Conservation (phyloP, 345 rosid species). For the Hibiscus trionum region DNA sequence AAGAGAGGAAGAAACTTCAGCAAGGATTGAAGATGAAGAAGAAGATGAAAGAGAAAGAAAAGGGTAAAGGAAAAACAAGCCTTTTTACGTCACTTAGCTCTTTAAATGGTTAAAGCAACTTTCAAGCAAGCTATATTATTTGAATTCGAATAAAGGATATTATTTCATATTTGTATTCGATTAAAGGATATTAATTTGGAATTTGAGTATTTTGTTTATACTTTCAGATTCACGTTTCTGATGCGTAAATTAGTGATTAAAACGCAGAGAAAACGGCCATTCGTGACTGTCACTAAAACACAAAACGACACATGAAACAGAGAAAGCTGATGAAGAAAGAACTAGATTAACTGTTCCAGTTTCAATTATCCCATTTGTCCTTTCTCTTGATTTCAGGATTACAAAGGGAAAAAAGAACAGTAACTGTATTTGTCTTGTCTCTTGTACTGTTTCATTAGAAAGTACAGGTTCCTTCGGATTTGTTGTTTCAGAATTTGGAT, state of each 20-base stretch:
- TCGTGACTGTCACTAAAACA: neutral
- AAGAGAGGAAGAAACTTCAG: conserved; percentile 19
- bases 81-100: conserved; percentile 55
- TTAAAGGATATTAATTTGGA: too few relatives aligned
- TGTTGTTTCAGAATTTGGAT: too few relatives aligned
- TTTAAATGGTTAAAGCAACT: conserved; percentile 79
- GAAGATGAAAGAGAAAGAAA: conserved; percentile 14
- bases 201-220: neutral
- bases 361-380: too few relatives aligned
- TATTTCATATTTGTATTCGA: too few relatives aligned
- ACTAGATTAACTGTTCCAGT: too few relatives aligned
- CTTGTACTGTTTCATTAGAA: too few relatives aligned
- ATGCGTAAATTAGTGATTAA: too few relatives aligned
- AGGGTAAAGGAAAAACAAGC: conserved; percentile 32
- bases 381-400: too few relatives aligned
- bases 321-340: neutral
- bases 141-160: neutral
- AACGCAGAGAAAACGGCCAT: neutral
- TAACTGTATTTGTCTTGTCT: too few relatives aligned
- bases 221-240: neutral
- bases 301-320: neutral
- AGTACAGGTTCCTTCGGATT: too few relatives aligned
- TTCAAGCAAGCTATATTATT: conserved; percentile 31
- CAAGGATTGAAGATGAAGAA: conserved; percentile 21
- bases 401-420: too few relatives aligned